Evolutionary conservation across 2,329 filamentous ascomycete species (phyloP), one percentile per base, ranked within the genome.

Genomic region (Ascochyta clinopodiicola): DNA sequence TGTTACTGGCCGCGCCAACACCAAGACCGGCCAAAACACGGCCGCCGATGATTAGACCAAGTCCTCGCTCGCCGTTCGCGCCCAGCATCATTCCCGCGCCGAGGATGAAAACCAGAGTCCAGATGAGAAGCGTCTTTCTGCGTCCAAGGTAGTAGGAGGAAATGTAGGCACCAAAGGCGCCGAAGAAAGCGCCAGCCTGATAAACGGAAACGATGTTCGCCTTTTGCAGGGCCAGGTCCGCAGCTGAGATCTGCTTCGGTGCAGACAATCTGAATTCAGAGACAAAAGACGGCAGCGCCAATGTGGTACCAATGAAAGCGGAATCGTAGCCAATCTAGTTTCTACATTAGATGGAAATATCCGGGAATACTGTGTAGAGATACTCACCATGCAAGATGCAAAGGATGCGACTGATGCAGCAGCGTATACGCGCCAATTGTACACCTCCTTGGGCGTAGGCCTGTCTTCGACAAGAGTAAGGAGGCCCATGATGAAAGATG

Each of bases 101-200:
- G 8, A 92, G 69, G 47, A 85, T 80, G 73, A 93, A 92, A 61
- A 92, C 60, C 31, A 82, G 43, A 1, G 81, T 77, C 68, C 87
- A 88, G 50, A 86, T 62, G 60, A 86, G 77, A 4, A 93, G 79
- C 22, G 85, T 87, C 68, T 81, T 82, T 65, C 84, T 85, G 19
- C 89, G 84, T 25, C 89, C 89, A 59, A 88, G 78, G 70, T 82
- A 90, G 78, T 88, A 86, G 29, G 84, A 86, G 35, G 85, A 81
- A 8, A 79, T 80, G 63, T 89, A 92, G 9, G 67, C 67, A n/a
- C 66, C 66, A 27, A 70, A 68, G 17, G 87, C 85, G 48, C 90
- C 90, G 65, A 93, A 92, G 79, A 94, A 92, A 56, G 89, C 89
- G 54, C 90, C 90, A 12, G 89, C 90, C 75, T 94, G 91, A 77